Evolutionary conservation across 495 filamentous ascomycete genomes (phyloP).

Genomic region (Amphirosellinia nigrospora): DNA sequence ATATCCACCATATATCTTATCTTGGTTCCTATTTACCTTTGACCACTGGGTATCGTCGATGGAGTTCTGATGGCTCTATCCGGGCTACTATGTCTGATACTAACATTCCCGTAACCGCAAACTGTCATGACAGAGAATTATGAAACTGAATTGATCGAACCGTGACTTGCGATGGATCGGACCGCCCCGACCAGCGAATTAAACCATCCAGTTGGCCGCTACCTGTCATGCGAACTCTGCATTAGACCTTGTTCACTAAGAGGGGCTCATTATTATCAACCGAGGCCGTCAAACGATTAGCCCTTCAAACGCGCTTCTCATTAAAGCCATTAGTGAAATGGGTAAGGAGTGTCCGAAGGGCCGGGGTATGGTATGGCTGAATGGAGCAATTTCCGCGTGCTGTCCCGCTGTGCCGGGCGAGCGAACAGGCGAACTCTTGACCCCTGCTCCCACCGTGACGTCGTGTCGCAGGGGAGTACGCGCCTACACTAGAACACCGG

Average conservation of each 20-base stretch:
- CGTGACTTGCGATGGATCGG: constrained; percentile 5
- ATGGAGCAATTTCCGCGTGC: background rate
- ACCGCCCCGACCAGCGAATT: constrained; percentile 9
- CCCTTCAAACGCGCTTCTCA: constrained; percentile 23
- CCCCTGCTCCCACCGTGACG: constrained; percentile 11
- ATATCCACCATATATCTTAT: background rate
- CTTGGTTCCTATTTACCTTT: background rate
- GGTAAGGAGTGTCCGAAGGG: background rate
- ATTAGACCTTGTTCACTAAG: background rate
- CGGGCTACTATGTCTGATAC: background rate
- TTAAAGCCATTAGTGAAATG: constrained; percentile 16
- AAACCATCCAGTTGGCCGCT: background rate
- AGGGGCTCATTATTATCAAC: background rate
- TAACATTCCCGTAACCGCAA: background rate
- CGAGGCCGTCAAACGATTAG: background rate
- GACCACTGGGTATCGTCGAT: background rate
- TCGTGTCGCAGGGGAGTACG: constrained; percentile 21
- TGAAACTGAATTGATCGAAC: constrained; percentile 16
- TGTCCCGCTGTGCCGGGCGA: constrained; percentile 17
- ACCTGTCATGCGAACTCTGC: constrained; percentile 17
- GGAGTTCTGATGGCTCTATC: background rate
- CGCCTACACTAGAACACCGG: constrained; percentile 23
- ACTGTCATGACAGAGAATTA: background rate
- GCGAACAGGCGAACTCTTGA: constrained; percentile 7
- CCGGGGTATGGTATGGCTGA: background rate